These are phyloP conservation scores for Trichoderma polysporum DNA, from an alignment of 2,329 filamentous ascomycete species.

Conservation along the genomic window DNA sequence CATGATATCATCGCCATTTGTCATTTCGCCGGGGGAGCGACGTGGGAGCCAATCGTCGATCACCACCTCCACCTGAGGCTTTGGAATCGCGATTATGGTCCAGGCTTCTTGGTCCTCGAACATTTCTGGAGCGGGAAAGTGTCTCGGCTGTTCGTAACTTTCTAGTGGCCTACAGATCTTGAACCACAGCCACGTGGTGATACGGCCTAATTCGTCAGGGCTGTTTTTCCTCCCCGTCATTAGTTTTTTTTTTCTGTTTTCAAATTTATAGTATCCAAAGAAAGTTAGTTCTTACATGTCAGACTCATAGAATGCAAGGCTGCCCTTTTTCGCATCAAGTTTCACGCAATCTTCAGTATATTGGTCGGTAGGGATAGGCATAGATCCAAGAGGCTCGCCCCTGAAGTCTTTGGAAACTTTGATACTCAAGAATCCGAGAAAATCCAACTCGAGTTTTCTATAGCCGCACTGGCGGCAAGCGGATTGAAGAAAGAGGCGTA, in stretches of 20 bases:
- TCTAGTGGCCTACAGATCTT: conserved; percentile 27
- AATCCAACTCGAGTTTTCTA: conserved; percentile 28
- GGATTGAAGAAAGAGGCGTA: conserved; percentile 24
- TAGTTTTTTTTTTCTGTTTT: not conserved
- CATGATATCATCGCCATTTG: not conserved
- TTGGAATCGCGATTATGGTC: conserved; percentile 27
- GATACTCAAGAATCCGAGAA: conserved; percentile 25
- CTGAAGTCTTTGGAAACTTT: not conserved
- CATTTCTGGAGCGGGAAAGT: conserved; percentile 14
- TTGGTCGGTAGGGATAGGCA: not conserved
- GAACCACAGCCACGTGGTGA: conserved; percentile 28
- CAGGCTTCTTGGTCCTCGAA: conserved; percentile 19
- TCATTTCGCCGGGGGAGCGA: not conserved
- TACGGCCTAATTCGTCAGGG: not conserved
- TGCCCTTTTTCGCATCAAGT: conserved; percentile 22
- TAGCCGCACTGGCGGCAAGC: conserved; percentile 26
- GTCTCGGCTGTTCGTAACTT: not conserved
- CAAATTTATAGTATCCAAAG: too few relatives aligned
- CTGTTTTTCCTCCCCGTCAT: not conserved
- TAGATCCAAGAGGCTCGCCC: not conserved
- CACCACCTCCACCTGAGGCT: conserved; percentile 23
- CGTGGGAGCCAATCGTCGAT: conserved; percentile 25
- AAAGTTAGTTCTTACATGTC: conserved; percentile 23
- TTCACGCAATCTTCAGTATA: not conserved
- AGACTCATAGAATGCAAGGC: conserved; percentile 26